Conservation (phyloP, 164 flowering plant species). For the Echeveria elegans region DNA sequence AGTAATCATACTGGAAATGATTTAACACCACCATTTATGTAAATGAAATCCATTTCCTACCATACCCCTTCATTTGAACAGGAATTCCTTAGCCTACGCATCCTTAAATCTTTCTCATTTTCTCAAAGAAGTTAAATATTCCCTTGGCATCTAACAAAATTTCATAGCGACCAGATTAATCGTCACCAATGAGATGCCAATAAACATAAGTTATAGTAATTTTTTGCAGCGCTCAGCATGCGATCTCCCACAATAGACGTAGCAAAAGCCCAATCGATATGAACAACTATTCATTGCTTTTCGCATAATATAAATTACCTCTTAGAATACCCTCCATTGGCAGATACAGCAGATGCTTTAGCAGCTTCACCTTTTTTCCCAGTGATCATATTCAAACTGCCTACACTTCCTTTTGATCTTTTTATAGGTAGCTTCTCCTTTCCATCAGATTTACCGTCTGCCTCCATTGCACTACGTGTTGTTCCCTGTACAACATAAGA, state of each 20-base stretch:
- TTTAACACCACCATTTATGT: background rate
- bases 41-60: too few relatives aligned
- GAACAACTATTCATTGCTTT: background rate
- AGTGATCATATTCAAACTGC: conserved; percentile 59
- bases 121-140: too few relatives aligned
- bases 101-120: too few relatives aligned
- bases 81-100: too few relatives aligned
- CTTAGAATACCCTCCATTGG: conserved; percentile 66
- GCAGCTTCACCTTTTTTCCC: conserved; percentile 47
- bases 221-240: background rate
- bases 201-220: too few relatives aligned
- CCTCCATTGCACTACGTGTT: conserved; percentile 45
- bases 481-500: conserved; percentile 34
- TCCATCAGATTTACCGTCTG: conserved; percentile 69
- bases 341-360: conserved; percentile 50
- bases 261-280: background rate
- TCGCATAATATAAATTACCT: background rate
- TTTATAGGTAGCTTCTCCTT: conserved; percentile 84
- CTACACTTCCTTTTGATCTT: conserved; percentile 78
- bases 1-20: too few relatives aligned
- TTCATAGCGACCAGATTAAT: too few relatives aligned
- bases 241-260: background rate
- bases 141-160: too few relatives aligned
- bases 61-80: too few relatives aligned
- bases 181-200: too few relatives aligned